Base-by-base conservation (phyloP, 257 asterid species). In the Lycium barbarum region DNA sequence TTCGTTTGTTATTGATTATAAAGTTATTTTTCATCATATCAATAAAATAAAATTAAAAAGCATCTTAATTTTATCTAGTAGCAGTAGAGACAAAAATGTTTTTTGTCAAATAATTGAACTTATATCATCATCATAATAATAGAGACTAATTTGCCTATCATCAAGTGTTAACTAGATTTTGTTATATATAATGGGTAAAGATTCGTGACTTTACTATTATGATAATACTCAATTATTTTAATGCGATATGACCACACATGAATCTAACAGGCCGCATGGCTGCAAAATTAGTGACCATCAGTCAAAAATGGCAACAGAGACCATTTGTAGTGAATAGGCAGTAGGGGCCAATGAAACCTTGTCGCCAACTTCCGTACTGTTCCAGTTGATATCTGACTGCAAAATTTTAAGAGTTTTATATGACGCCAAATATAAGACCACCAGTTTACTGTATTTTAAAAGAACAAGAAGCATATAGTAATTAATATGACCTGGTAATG, bases 371-470 rank as follows among this genome's bases (percentile, higher is more conserved):
- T 5, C 70, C 10, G 14, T 83, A 35, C 84, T 78, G 83, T 12
- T 84, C 91, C 97, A 33, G 88, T 86, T 84, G 94, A 78, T 87
- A 90, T 90, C 87, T 90, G 81, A 62, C 93, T 93, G 94, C 91
- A 88, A 66, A 33, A 14, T 14, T 67, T 40, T 40, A 3, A 40
- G 45, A 2, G 43, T 26, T 5, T 55, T 38, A 2, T 76, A 26
- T n/a, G 26, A 55, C 76, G 18, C 12, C 10, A 51, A 11, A 15
- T 9, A 20, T 62, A 12, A 12, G 20, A 61, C 68, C 14, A 61
- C 36, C n/a, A 10, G 20, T 61, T 20, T 61, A 58, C 59, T 10
- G 4, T 18, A 59, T 20, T 9, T 59, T 59, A 2, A 6, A 7
- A 59, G 33, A n/a, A n/a, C 59, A 54, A 54, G 13, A 61, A 22